Conservation (phyloP, 148 eudicot species). For the Rhododendron henanense region DNA sequence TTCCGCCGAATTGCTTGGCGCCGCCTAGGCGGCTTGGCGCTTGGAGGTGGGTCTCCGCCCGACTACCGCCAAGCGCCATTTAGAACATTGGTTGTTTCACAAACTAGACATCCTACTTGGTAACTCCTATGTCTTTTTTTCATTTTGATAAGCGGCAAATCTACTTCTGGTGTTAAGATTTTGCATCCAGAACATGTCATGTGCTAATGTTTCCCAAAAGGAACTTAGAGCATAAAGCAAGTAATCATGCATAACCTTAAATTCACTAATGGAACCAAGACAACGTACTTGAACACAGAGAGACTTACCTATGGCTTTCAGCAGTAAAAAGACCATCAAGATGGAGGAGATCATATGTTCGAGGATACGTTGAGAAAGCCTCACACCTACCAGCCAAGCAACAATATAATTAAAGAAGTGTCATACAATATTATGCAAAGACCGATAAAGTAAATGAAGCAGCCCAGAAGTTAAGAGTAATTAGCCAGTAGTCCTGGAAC, state of each 20-base stretch:
- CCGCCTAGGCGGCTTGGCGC: too few relatives aligned
- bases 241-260: not conserved
- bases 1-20: too few relatives aligned
- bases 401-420: not conserved
- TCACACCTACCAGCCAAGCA: constrained; percentile 63
- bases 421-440: not conserved
- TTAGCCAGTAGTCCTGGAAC: not conserved
- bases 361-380: constrained; percentile 98
- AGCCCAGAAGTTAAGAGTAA: not conserved
- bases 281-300: not conserved
- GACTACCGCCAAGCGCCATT: too few relatives aligned
- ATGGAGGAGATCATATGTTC: constrained; percentile 95
- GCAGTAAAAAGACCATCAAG: constrained; percentile 76
- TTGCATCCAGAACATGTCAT: not conserved
- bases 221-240: not conserved
- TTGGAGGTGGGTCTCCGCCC: too few relatives aligned
- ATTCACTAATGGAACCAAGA: not conserved
- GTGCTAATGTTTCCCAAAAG: not conserved
- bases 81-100: not conserved
- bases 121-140: not conserved
- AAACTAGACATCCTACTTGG: not conserved
- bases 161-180: not conserved
- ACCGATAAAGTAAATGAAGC: not conserved
- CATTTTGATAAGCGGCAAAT: not conserved
- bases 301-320: constrained; percentile 80